Percentiles rank a stretch among this genome's conserved stretches.
Conservation (phyloP, 306 rosid genomes). For the Vachellia collinsii region DNA sequence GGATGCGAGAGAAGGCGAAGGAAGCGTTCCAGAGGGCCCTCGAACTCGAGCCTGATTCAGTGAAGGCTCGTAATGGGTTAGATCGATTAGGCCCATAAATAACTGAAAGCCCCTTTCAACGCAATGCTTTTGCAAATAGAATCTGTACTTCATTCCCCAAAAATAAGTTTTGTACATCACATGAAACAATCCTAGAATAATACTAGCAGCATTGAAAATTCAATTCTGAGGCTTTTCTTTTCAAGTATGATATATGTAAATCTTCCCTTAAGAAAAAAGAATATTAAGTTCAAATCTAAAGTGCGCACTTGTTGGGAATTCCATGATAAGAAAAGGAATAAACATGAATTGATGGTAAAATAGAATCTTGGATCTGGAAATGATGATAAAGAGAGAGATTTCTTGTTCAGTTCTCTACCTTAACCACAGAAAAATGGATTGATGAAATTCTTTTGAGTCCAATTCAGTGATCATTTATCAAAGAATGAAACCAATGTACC, state of each 20-base stretch:
- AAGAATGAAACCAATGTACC: too few species aligned
- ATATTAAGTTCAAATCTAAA: too few species aligned
- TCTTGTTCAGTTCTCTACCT: too few species aligned
- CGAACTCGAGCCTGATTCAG: conserved; percentile 44
- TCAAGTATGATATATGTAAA: neutral
- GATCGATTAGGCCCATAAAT: conserved; percentile 33
- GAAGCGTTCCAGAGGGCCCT: conserved; percentile 50
- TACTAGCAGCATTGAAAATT: neutral
- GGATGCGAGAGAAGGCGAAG: conserved; percentile 48
- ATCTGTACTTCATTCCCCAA: neutral
- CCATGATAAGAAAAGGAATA: too few species aligned
- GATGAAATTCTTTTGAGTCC: too few species aligned
- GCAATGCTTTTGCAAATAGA: neutral
- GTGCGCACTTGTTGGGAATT: too few species aligned
- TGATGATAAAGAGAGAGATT: too few species aligned
- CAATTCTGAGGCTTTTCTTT: neutral
- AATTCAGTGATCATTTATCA: too few species aligned
- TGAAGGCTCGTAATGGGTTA: conserved; percentile 48
- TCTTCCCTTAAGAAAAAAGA: too few species aligned
- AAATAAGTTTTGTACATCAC: neutral
- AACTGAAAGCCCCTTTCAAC: neutral
- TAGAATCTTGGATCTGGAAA: too few species aligned
- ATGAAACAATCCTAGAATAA: neutral
- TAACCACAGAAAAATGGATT: too few species aligned
- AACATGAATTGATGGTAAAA: too few species aligned